A percentile compares a stretch with the other conserved stretches of the same genome.
phyloP scores from a whole-genome alignment of 495 filamentous ascomycete genomes.

The Penicillium cataractarum region DNA sequence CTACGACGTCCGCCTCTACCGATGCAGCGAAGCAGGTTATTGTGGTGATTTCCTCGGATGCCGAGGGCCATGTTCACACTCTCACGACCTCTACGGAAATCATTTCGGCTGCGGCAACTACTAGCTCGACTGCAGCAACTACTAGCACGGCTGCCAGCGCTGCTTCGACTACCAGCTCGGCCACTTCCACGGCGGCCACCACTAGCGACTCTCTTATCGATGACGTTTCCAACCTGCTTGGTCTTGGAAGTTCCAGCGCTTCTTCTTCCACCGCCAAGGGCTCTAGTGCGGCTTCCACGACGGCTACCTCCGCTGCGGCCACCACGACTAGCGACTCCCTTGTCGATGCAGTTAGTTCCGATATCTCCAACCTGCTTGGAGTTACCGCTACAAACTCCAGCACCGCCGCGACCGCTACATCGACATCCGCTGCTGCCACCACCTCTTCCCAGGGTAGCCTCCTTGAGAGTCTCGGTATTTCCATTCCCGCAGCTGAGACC shows the following conservation, averaged over 20 bases:
- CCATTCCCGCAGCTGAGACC: constrained; percentile 9
- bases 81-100: constrained; percentile 22
- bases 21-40: constrained; percentile 24
- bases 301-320: constrained; percentile 4
- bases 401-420: neutral
- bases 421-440: neutral
- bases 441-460: constrained; percentile 10
- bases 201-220: neutral
- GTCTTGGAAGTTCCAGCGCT: neutral
- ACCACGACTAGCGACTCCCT: constrained; percentile 2
- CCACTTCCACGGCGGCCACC: too few species aligned
- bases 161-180: constrained; percentile 1
- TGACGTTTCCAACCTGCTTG: constrained; percentile 4
- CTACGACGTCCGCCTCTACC: neutral
- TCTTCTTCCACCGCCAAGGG: neutral
- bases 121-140: constrained; percentile 9
- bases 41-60: constrained; percentile 28
- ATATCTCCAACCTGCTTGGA: constrained; percentile 4
- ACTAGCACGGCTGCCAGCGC: neutral
- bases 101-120: constrained; percentile 19
- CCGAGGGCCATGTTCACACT: constrained; percentile 20
- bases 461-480: constrained; percentile 4
- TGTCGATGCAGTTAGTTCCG: neutral
- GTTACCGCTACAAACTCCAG: neutral
- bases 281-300: neutral